Base-by-base conservation (phyloP, 805 yeast genomes). In the Huiozyma naganishii region DNA sequence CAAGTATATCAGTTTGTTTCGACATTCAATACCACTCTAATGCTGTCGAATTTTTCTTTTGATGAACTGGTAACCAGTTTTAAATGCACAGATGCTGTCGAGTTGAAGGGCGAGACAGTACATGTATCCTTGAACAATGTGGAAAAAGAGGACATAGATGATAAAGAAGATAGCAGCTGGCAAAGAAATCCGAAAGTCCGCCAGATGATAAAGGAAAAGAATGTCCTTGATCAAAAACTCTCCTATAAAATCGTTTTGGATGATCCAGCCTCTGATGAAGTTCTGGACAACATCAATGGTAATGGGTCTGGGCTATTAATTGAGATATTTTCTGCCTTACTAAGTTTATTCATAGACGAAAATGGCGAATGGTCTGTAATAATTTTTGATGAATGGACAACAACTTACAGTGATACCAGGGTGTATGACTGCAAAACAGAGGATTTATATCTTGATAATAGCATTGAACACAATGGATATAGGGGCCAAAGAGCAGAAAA, bases 301-400 rank as follows among this genome's bases (percentile, higher is more conserved):
- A 55, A 51, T 30, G 64, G 61, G 8, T 32, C 57, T 6, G 53
- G 52, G 6, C 40, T 62, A 29, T 17, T 59, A 1, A 48, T 62
- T 2, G 67, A 63, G 41, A 43, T 51, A 10, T 55, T 61, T 39
- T 49, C 52, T n/a, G 52, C 59, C 1, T 41, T 63, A 28, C 43
- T 62, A 32, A 52, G 65, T 6, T 46, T 63, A 23, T 62, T 63
- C 33, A 52, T 62, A 7, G 49, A 58, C 42, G 65, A 58, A 39
- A 48, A 51, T 11, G 66, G 66, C 6, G 58, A 61, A 29, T 63
- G 66, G 67, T 42, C 45, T 17, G 52, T 55, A 23, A 38, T 57
- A 8, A 53, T 62, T 0, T 46, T 52, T 12, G 64, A 59, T 10
- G 57, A 58, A 17, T 63, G 67, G 67, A 41, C 52, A 3, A 42